Conservation (phyloP, 768 basidiomycete genomes). For the Sistotremastrum suecicum region DNA sequence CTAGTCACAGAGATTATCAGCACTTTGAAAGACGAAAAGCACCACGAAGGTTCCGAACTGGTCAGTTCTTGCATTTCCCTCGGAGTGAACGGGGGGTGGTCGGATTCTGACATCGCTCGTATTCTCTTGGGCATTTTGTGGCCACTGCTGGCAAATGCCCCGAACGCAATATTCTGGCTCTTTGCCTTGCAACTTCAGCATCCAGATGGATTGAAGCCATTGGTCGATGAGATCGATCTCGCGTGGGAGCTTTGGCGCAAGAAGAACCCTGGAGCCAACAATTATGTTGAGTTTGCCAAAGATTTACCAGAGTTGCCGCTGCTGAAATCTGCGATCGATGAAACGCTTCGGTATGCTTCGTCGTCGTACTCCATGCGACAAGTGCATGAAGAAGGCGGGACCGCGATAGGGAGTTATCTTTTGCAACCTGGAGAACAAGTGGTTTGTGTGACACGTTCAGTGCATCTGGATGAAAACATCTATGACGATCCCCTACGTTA, state of each 20-base stretch:
- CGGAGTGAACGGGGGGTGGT: neutral
- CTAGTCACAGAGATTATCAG: constrained; percentile 6
- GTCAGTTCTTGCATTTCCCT: neutral
- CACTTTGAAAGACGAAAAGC: constrained; percentile 8
- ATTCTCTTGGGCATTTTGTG: constrained; percentile 9
- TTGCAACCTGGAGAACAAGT: constrained; percentile 9
- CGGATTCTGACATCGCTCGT: constrained; percentile 6
- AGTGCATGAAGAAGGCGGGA: constrained; percentile 5
- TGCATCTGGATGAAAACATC: constrained; percentile 11
- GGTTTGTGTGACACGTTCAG: constrained; percentile 8
- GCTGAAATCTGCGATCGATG: constrained; percentile 12
- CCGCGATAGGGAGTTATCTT: constrained; percentile 7
- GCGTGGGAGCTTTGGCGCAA: constrained; percentile 5
- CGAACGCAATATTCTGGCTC: constrained; percentile 11
- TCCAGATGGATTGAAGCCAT: constrained; percentile 8
- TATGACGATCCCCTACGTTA: neutral
- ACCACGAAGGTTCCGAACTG: constrained; percentile 7
- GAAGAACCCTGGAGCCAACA: constrained; percentile 4
- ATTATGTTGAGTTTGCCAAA: neutral
- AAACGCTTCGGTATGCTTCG: constrained; percentile 10
- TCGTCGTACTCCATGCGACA: constrained; percentile 10
- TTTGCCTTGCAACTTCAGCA: constrained; percentile 9
- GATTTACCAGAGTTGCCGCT: constrained; percentile 8
- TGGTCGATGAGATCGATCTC: constrained; percentile 9
- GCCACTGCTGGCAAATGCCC: constrained; percentile 13